Conservation (phyloP, 192 early-diverging fungal species). For the Coemansia sp. region DNA sequence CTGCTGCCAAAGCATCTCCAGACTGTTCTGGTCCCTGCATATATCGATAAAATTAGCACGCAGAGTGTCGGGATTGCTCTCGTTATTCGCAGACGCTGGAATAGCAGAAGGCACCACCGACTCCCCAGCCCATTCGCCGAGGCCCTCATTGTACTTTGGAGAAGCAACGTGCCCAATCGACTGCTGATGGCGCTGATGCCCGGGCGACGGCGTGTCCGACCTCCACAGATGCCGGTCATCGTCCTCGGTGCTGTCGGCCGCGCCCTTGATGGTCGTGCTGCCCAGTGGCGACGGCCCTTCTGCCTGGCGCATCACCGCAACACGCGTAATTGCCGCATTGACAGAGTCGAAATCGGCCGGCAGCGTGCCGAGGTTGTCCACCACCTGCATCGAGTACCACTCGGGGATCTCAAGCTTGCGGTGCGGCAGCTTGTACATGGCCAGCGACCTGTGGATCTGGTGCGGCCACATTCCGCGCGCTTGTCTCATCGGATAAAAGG, state of each 20-base stretch:
- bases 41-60: constrained; percentile 62
- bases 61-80: constrained; percentile 61
- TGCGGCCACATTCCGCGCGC: constrained; percentile 47
- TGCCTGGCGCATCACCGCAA: constrained; percentile 22
- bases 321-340: constrained; percentile 44
- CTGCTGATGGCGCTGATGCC: too few species aligned
- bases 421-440: constrained; percentile 11
- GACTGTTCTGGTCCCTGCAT: constrained; percentile 59
- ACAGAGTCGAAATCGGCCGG: constrained; percentile 45
- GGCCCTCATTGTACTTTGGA: constrained; percentile 25
- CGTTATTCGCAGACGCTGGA: constrained; percentile 17
- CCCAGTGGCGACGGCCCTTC: constrained; percentile 6
- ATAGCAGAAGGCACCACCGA: constrained; percentile 6
- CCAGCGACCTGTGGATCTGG: constrained; percentile 23
- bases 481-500: constrained; percentile 32
- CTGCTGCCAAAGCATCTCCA: constrained; percentile 69
- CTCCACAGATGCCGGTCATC: not conserved
- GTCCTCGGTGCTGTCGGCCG: not conserved
- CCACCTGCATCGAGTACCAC: constrained; percentile 21
- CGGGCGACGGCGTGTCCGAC: not conserved
- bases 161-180: not conserved
- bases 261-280: not conserved
- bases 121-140: constrained; percentile 13
- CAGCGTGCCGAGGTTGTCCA: constrained; percentile 29
- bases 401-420: constrained; percentile 21